Evolutionary conservation across 495 filamentous ascomycete species (phyloP).

Genomic region (Penicillium coprophilum): DNA sequence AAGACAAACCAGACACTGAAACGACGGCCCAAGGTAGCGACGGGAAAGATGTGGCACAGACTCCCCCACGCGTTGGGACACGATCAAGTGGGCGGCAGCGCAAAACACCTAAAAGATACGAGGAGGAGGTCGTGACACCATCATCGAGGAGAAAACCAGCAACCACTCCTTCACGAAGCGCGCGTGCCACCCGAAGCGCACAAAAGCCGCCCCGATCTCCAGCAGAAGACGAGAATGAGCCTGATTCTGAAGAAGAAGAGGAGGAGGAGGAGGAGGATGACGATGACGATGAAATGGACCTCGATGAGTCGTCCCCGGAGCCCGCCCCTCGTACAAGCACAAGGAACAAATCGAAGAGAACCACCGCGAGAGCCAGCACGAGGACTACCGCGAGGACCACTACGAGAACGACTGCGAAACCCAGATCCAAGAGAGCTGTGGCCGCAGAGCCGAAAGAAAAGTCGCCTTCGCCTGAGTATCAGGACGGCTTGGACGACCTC

Average conservation of each 20-base stretch:
- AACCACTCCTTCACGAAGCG: conserved; percentile 24
- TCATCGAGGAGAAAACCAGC: conserved; percentile 27
- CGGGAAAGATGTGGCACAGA: conserved; percentile 19
- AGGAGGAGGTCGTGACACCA: conserved; percentile 29
- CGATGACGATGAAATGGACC: conserved; percentile 24
- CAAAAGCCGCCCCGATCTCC: conserved; percentile 22
- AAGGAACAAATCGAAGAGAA: conserved; percentile 33
- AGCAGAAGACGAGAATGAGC: conserved; percentile 16
- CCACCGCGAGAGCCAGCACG: conserved; percentile 21
- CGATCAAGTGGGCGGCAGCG: conserved; percentile 44
- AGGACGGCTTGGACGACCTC: conserved; percentile 44
- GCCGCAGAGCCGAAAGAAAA: conserved; percentile 17
- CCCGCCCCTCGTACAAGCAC: conserved; percentile 17
- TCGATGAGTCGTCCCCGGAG: conserved; percentile 24
- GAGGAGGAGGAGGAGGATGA: conserved; percentile 21
- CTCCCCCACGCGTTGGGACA: conserved; percentile 29
- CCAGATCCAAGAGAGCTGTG: conserved; percentile 15
- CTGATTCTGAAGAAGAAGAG: conserved; percentile 15
- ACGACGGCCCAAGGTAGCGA: conserved; percentile 8
- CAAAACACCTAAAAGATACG: conserved; percentile 41
- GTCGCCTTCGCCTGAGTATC: conserved; percentile 32
- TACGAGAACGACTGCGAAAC: conserved; percentile 16
- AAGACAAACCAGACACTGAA: conserved; percentile 10
- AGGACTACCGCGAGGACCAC: conserved; percentile 23
- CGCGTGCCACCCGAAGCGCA: conserved; percentile 25